A percentile compares a stretch with the other conserved stretches of the same genome.
These are phyloP conservation scores for Agrostemma githago DNA, from an alignment of 148 eudicot genomes.

Conservation along the genomic window DNA sequence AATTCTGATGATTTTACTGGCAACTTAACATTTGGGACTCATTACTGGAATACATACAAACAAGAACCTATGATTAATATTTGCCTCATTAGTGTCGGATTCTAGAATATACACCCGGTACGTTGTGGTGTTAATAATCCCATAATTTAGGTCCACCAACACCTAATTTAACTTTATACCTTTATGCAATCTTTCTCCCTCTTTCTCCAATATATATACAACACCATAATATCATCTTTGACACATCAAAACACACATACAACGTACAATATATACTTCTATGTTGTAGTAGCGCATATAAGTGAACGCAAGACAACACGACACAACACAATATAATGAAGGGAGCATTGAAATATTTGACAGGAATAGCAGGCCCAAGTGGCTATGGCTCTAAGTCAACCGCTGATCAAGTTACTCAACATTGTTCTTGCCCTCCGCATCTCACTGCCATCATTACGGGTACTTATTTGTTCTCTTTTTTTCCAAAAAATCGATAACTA, in stretches of 20 bases:
- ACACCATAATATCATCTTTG: constrained; percentile 2
- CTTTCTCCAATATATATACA: constrained; percentile 3
- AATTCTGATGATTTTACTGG: too few species aligned
- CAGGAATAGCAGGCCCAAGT: constrained; percentile 81
- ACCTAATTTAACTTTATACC: background rate
- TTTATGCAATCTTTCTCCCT: background rate
- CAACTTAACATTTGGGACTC: too few species aligned
- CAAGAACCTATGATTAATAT: background rate
- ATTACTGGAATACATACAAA: constrained; percentile 13
- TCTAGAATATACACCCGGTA: constrained; percentile 10
- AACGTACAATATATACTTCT: background rate
- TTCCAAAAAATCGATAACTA: too few species aligned
- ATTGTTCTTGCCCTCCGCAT: constrained; percentile 35
- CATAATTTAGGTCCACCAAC: constrained; percentile 18
- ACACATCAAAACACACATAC: constrained; percentile 8
- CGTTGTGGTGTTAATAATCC: constrained; percentile 20
- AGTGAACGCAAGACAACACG: background rate
- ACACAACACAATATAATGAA: constrained; percentile 41
- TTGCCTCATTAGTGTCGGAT: constrained; percentile 23
- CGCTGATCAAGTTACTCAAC: constrained; percentile 65
- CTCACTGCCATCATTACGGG: constrained; percentile 94
- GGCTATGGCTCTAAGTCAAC: constrained; percentile 90
- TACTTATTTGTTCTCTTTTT: constrained; percentile 11
- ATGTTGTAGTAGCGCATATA: background rate
- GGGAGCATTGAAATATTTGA: constrained; percentile 61